Evolutionary conservation across 352 stramenopile species (phyloP).

Genomic region (Pythium insidiosum): DNA sequence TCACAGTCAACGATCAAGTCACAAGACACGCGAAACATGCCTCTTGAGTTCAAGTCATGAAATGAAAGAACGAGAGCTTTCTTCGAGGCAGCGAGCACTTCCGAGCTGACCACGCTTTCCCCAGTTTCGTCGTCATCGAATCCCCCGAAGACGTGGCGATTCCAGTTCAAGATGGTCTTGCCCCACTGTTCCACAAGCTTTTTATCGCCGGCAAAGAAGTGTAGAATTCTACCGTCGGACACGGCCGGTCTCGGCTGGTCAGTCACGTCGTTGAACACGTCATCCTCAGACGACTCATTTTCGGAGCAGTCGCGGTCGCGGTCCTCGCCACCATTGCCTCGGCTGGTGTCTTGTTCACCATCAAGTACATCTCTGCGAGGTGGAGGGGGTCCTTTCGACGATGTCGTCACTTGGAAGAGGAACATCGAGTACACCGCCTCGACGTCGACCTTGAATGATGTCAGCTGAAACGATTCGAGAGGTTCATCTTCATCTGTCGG

Average conservation of each 20-base stretch:
- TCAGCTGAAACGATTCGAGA: conserved; percentile 54
- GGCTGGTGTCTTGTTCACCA: background rate
- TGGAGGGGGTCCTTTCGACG: conserved; percentile 10
- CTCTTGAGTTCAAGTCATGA: no score
- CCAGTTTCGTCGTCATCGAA: conserved; percentile 1
- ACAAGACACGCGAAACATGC: no score
- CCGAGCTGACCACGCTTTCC: conserved; percentile 15
- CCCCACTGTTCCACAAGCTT: conserved; percentile 43
- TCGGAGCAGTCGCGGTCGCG: conserved; percentile 1
- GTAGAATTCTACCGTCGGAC: conserved; percentile 12
- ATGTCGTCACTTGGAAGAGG: conserved; percentile 50
- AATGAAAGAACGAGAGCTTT: no score
- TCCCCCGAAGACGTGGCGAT: conserved; percentile 45
- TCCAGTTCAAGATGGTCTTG: conserved; percentile 58
- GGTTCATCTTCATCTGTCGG: conserved; percentile 25
- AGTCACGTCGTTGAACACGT: no score
- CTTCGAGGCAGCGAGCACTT: conserved; percentile 28
- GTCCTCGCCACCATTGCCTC: conserved; percentile 22
- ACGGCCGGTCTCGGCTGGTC: no score
- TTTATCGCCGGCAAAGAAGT: conserved; percentile 48
- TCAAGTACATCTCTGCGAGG: background rate
- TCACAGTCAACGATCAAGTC: no score
- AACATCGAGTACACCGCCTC: conserved; percentile 56
- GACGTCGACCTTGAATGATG: conserved; percentile 43
- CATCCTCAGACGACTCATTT: conserved; percentile 2